Percentiles rank a stretch among this genome's conserved stretches.
These are phyloP conservation scores for Blastomyces gilchristii DNA, from an alignment of 2,329 filamentous ascomycete species.

Conservation along the genomic window DNA sequence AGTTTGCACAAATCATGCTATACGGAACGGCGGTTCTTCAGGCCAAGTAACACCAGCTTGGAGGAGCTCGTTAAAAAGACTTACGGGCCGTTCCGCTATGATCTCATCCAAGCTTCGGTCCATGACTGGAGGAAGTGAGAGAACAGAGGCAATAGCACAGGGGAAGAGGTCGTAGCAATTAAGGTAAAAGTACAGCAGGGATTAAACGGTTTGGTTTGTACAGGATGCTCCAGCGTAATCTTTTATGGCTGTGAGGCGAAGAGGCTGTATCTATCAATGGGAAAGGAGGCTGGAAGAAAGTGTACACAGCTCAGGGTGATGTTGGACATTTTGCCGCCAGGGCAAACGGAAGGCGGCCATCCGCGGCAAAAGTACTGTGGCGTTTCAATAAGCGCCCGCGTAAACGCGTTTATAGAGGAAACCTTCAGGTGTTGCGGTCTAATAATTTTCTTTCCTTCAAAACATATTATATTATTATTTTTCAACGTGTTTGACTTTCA, in stretches of 20 bases:
- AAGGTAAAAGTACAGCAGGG: neutral
- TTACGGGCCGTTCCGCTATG: constrained; percentile 51
- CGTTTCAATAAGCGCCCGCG: neutral
- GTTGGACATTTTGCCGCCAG: neutral
- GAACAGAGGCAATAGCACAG: neutral
- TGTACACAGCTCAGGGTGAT: neutral
- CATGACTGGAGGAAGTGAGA: constrained; percentile 36
- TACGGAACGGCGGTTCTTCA: neutral
- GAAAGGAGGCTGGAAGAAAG: neutral
- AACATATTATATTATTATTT: too few species aligned
- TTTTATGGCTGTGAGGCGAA: neutral
- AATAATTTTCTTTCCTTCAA: too few species aligned
- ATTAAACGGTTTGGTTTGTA: neutral
- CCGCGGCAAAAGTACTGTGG: neutral
- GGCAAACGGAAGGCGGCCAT: neutral
- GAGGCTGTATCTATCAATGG: neutral
- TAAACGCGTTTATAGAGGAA: neutral
- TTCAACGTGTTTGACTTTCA: too few species aligned
- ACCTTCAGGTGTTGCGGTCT: too few species aligned
- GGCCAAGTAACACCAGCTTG: neutral
- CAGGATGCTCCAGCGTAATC: neutral
- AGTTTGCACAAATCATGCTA: neutral
- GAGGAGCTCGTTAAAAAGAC: constrained; percentile 6
- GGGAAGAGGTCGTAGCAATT: neutral
- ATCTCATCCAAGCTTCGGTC: constrained; percentile 57